Percentiles rank a stretch among this genome's conserved stretches.
Evolutionary conservation across 176 grass and related monocot genomes (phyloP).

Genomic region (Aegilops bicornis): DNA sequence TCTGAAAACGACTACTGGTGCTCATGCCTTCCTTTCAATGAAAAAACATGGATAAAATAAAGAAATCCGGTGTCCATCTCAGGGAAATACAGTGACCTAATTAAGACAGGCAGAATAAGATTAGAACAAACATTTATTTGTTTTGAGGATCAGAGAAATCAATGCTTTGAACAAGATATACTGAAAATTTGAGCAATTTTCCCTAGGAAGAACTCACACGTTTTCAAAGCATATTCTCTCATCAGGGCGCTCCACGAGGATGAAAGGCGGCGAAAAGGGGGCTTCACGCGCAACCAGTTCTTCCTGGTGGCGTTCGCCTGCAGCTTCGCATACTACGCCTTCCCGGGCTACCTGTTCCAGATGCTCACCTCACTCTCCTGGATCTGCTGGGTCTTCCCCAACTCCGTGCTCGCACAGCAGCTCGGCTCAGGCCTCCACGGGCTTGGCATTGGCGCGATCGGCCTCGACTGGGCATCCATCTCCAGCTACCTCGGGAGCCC

Average conservation of each 20-base stretch:
- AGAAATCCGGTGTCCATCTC: background rate
- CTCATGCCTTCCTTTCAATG: background rate
- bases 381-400: slow-evolving; percentile 79
- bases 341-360: slow-evolving; percentile 83
- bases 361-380: slow-evolving; percentile 96
- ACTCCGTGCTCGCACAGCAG: slow-evolving; percentile 67
- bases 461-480: slow-evolving; percentile 71
- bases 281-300: slow-evolving; percentile 77
- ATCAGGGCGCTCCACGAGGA: slow-evolving; percentile 64
- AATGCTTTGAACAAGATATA: too few relatives aligned
- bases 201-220: background rate
- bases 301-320: slow-evolving; percentile 69
- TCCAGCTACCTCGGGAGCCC: slow-evolving; percentile 83
- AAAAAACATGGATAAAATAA: background rate
- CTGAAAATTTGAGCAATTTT: too few relatives aligned
- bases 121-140: background rate
- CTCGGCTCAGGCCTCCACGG: slow-evolving; percentile 72
- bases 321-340: slow-evolving; percentile 77
- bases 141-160: background rate
- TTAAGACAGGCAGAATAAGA: background rate
- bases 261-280: slow-evolving; percentile 46
- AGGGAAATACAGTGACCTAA: background rate
- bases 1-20: background rate
- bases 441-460: slow-evolving; percentile 61
- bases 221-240: background rate